Conservation (phyloP, 2,329 filamentous ascomycete species). For the Macrophomina pseudophaseolina region DNA sequence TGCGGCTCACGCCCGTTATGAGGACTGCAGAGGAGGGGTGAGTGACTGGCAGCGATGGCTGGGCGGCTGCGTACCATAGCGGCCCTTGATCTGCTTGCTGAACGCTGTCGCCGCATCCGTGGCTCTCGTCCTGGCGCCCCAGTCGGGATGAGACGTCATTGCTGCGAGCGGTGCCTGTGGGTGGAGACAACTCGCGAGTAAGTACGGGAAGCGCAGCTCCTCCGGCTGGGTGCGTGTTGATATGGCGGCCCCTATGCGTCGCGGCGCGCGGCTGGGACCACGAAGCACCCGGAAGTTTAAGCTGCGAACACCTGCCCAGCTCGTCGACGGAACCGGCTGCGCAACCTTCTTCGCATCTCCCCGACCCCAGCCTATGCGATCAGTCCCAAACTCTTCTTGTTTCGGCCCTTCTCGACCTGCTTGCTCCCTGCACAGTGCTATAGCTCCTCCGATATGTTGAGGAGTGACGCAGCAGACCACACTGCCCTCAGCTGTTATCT, state of each 20-base stretch:
- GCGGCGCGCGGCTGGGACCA: background rate
- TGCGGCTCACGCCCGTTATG: constrained; percentile 38
- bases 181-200: background rate
- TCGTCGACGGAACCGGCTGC: background rate
- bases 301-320: constrained; percentile 1
- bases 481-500: background rate
- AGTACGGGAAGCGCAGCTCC: background rate
- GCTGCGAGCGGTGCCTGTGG: background rate
- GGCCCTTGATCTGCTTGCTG: constrained; percentile 35
- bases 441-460: too few relatives aligned
- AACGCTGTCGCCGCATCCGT: constrained; percentile 41
- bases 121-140: constrained; percentile 39
- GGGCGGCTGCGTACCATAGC: constrained; percentile 31
- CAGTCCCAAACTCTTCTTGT: background rate
- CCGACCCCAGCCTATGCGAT: background rate
- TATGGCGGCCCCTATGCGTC: background rate
- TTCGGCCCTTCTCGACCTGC: background rate
- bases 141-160: constrained; percentile 42
- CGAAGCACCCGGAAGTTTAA: background rate
- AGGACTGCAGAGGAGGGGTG: background rate
- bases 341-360: background rate
- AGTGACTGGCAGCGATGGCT: background rate
- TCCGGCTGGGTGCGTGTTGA: background rate
- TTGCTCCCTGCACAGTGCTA: too few relatives aligned
- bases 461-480: too few relatives aligned